phyloP scores from a whole-genome alignment of 2,329 filamentous ascomycete species.

The Epicoccum nigrum region DNA sequence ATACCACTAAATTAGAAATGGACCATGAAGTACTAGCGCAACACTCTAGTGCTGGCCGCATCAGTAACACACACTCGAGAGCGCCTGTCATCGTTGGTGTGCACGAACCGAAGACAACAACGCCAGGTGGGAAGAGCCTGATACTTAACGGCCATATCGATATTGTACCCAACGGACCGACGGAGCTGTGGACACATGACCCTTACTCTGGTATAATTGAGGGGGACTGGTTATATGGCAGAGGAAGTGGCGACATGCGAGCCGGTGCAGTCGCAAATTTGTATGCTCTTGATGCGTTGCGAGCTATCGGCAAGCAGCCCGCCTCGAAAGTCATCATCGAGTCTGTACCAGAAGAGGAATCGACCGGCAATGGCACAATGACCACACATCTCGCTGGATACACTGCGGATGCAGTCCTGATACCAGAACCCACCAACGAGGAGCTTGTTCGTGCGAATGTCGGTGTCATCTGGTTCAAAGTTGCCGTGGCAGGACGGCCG shows the following conservation, averaged over 20 bases:
- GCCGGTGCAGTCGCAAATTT: constrained; percentile 26
- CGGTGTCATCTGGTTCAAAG: constrained; percentile 30
- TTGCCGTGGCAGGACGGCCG: constrained; percentile 25
- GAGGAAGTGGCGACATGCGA: constrained; percentile 27
- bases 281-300: constrained; percentile 27
- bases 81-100: constrained; percentile 21
- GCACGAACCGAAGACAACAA: constrained; percentile 12
- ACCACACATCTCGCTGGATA: constrained; percentile 26
- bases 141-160: constrained; percentile 31
- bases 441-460: constrained; percentile 30
- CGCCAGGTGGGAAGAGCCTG: constrained; percentile 23
- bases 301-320: constrained; percentile 26
- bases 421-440: constrained; percentile 27
- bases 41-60: constrained; percentile 17
- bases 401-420: constrained; percentile 25
- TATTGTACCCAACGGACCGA: constrained; percentile 26
- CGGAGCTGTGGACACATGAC: constrained; percentile 26
- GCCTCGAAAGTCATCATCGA: constrained; percentile 28
- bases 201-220: constrained; percentile 28
- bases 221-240: constrained; percentile 29
- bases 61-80: constrained; percentile 21
- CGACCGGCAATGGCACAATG: constrained; percentile 30
- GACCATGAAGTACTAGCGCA: constrained; percentile 18
- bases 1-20: constrained; percentile 22
- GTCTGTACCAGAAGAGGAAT: constrained; percentile 29